Evolutionary conservation across 352 stramenopile species (phyloP).

Genomic region (Phytophthora fragariae): DNA sequence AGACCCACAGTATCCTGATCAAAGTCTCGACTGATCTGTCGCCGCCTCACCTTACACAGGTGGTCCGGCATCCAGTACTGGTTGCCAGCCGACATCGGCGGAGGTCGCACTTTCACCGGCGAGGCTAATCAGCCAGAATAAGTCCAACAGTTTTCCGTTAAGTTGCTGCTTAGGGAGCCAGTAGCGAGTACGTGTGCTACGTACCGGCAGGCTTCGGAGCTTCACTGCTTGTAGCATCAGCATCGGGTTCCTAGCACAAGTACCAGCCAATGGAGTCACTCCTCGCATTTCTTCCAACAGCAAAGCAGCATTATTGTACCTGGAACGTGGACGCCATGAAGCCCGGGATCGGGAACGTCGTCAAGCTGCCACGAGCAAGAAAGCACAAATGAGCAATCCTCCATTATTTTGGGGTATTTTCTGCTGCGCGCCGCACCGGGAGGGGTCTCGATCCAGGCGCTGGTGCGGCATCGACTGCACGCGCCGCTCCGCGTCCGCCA

Average conservation of each 20-base stretch:
- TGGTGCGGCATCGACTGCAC: slow-evolving; percentile 57
- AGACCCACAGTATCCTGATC: background rate
- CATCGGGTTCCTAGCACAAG: slow-evolving; percentile 26
- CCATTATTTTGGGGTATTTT: background rate
- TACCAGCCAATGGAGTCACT: background rate
- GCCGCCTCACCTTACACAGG: slow-evolving; percentile 70
- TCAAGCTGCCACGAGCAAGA: slow-evolving; percentile 48
- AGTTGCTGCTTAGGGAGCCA: background rate
- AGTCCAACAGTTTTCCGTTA: slow-evolving; percentile 3
- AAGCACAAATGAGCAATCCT: background rate
- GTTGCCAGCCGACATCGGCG: slow-evolving; percentile 51
- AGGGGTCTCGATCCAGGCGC: slow-evolving; percentile 59
- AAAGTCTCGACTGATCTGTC: background rate
- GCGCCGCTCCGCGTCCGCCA: slow-evolving; percentile 40
- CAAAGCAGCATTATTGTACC: slow-evolving; percentile 24
- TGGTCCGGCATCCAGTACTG: slow-evolving; percentile 91
- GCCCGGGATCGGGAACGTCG: slow-evolving; percentile 72
- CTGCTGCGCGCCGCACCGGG: slow-evolving; percentile 39
- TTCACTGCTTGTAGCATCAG: background rate
- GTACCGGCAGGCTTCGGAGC: slow-evolving; percentile 25
- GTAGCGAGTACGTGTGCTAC: background rate
- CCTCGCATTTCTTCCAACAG: background rate
- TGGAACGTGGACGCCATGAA: slow-evolving; percentile 63
- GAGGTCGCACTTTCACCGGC: slow-evolving; percentile 39
- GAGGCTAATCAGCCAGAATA: slow-evolving; percentile 23